Evolutionary conservation across 1,284 basidiomycete species (phyloP), one percentile per base, ranked within the genome.

Genomic region (Ustilago xerochloae): DNA sequence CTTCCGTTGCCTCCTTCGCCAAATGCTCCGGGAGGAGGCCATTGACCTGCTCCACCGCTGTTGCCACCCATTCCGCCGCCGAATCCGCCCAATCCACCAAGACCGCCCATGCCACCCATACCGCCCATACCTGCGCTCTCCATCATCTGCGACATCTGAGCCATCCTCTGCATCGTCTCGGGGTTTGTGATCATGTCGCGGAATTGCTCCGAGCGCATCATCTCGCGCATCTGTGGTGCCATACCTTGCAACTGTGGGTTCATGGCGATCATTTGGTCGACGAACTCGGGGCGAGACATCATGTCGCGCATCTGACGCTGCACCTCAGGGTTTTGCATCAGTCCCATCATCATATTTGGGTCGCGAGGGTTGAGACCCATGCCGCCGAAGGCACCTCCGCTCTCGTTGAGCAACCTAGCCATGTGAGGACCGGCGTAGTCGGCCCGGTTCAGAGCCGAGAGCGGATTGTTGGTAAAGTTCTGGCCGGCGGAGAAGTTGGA

Each of bases 391-490:
- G 72, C 74, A 24, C 78, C 78, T 30, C 78, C 78, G 43, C 69
- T 72, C 36, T 79, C 78, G 50, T 79, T 79, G 55, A 79, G 62
- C n/a, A 79, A 45, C 16, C 72, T 61, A 1, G 81, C 80, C 80
- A 83, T 81, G 53, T 83, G 81, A 16, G 81, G 81, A 10, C 81
- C 81, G 4, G 81, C 81, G 36, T 77, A 77, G 56, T 83, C 81
- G 6, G 81, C 80, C 2, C 81, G 69, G 55, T 83, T 83, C 51
- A 83, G 64, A 0, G 71, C 78, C 10, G 81, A 77, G 20, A 83
- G 69, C 5, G 81, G 81, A 47, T 83, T 80, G 70, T 81, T 82
- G 63, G 75, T 77, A 39, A 80, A 83, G 36, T 79, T 75, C 49
- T 83, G 81, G 16, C 81, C 81, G 2, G 81, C 79, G 15, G 79